Conservation (phyloP, 2,329 filamentous ascomycete genomes). For the Chaetomium sp. region DNA sequence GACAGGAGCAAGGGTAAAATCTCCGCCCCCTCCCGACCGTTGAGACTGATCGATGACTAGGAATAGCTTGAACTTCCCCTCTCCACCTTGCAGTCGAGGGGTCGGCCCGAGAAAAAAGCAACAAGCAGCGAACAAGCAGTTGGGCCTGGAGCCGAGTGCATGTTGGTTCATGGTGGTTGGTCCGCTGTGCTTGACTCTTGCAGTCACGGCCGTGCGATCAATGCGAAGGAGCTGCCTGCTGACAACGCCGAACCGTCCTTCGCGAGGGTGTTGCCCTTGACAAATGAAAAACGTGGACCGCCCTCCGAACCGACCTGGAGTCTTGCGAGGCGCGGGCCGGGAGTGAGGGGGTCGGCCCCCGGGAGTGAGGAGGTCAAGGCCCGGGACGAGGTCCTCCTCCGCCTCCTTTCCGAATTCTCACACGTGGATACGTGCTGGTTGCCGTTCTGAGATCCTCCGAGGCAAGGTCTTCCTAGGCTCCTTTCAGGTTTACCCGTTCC, state of each 20-base stretch:
- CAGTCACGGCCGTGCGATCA: background rate
- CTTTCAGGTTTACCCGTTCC: background rate
- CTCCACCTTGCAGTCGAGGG: background rate
- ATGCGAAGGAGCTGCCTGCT: background rate
- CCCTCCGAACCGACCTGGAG: background rate
- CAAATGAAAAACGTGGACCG: background rate
- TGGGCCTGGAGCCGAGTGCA: background rate
- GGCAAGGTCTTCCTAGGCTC: background rate
- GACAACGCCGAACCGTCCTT: background rate
- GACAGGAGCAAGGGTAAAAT: background rate
- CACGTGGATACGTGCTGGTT: conserved; percentile 8
- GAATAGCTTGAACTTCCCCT: background rate
- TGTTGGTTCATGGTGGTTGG: background rate
- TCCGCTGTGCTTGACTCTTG: background rate
- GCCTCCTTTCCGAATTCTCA: background rate
- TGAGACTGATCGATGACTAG: background rate
- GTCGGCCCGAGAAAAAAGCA: conserved; percentile 7
- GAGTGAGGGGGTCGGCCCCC: background rate
- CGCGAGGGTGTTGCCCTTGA: background rate
- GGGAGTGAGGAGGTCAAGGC: background rate
- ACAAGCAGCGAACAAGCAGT: background rate
- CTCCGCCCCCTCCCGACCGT: background rate
- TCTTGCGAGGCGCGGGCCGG: background rate
- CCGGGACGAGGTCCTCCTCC: background rate
- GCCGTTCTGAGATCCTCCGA: background rate